Base-by-base conservation (phyloP, 768 basidiomycete species). In the Kwoniella mangroviensis region DNA sequence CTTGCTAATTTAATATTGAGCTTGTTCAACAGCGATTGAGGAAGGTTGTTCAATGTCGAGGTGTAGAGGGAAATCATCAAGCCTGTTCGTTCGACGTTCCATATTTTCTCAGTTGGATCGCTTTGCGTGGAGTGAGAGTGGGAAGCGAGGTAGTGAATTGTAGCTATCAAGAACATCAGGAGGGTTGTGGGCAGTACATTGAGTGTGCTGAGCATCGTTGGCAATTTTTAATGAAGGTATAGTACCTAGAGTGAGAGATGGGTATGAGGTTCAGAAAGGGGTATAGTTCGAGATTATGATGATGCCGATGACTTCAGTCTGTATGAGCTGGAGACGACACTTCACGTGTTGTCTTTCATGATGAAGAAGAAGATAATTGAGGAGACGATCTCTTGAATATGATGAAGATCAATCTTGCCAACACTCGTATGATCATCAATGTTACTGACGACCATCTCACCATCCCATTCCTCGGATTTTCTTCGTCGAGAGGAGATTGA, bases 31-130 rank as follows among this genome's bases (percentile, higher is more conserved):
- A 79, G n/a, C 2, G 22, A n/a, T 34, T 45, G 41, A 11, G 78
- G 78, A 1, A 79, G 53, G 34, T 41, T 22, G 55, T 79, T 79
- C 26, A 75, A 59, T 4, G 42, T 55, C 11, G 69, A 49, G 17
- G 78, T 79, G 61, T 42, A 76, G 41, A 79, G 15, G 3, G 73
- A 73, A 4, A 76, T 3, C 7, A 67, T 62, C 26, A 66, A 19
- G 4, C 68, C 68, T 4, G 67, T 43, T 19, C 71, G 67, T 49
- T 76, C 74, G 49, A 72, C 6, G 19, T 54, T 41, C 74, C 73
- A 78, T 62, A 43, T 54, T 52, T 19, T n/a, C 40, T 52, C 26
- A 57, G 49, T 21, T 34, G 71, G 40, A 49, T 65, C 45, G 45
- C 12, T 6, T 53, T 67, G 54, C 24, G 26, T 41, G 55, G 52